Evolutionary conservation across 179 eudicot genomes (phyloP).

Genomic region (Camellia oleifera): DNA sequence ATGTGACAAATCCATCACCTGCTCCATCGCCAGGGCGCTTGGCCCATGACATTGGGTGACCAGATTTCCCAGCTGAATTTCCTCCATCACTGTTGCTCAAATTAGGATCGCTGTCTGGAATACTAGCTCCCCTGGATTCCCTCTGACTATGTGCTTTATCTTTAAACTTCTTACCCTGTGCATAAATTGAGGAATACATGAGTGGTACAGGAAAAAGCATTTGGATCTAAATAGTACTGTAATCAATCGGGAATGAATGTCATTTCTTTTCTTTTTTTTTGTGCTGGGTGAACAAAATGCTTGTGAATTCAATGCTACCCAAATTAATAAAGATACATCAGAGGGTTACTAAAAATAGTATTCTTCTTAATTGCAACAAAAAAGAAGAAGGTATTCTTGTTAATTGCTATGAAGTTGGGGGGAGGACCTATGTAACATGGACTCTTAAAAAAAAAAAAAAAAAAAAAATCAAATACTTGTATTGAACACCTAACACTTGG

Average conservation of each 20-base stretch:
- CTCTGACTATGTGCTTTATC: constrained; percentile 75
- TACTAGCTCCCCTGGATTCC: constrained; percentile 46
- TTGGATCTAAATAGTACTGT: not conserved
- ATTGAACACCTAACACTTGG: no score
- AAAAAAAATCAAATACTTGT: no score
- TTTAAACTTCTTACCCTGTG: constrained; percentile 94
- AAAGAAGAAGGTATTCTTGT: no score
- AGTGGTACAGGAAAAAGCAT: not conserved
- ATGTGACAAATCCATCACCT: constrained; percentile 94
- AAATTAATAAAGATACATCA: not conserved
- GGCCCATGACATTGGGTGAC: constrained; percentile 56
- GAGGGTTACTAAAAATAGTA: not conserved
- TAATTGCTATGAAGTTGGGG: not conserved
- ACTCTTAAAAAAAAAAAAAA: no score
- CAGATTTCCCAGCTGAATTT: constrained; percentile 51
- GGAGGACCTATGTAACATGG: not conserved
- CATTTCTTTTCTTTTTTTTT: not conserved
- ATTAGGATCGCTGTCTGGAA: constrained; percentile 71
- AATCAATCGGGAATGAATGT: not conserved
- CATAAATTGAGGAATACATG: not conserved
- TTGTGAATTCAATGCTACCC: not conserved
- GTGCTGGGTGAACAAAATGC: not conserved
- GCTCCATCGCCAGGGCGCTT: constrained; percentile 87
- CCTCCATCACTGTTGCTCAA: constrained; percentile 91
- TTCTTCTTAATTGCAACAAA: no score